These are phyloP conservation scores for Volvox reticuliferus DNA, from an alignment of 139 green algal species.

Conservation along the genomic window DNA sequence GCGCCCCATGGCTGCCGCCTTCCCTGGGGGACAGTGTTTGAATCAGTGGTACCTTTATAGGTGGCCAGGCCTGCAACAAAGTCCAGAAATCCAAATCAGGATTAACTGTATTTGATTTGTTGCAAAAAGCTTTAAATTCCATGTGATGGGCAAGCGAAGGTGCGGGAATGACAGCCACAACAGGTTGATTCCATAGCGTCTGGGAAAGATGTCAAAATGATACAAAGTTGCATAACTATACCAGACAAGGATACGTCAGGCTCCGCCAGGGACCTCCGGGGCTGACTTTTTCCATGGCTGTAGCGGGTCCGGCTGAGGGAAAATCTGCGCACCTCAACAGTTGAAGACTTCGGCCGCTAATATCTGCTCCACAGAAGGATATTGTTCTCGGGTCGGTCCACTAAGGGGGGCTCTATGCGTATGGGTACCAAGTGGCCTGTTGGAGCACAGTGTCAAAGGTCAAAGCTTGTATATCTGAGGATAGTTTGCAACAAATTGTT, in stretches of 20 bases:
- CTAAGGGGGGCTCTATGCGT: too few relatives aligned
- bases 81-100: background rate
- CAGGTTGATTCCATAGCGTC: background rate
- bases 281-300: background rate
- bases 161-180: constrained; percentile 5
- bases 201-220: too few relatives aligned
- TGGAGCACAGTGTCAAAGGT: too few relatives aligned
- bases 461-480: too few relatives aligned
- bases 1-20: constrained; percentile 44
- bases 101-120: background rate
- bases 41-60: background rate
- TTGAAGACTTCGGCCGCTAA: background rate
- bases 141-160: background rate
- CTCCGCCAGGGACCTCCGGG: background rate
- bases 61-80: background rate
- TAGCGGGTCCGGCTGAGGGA: background rate
- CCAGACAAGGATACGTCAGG: background rate
- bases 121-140: background rate
- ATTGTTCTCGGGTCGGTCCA: too few relatives aligned
- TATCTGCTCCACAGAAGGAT: too few relatives aligned
- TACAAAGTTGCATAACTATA: too few relatives aligned
- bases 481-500: too few relatives aligned
- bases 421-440: too few relatives aligned
- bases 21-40: background rate
- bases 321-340: background rate